A percentile compares a stretch with the other conserved stretches of the same genome.
Evolutionary conservation across 2,329 filamentous ascomycete species (phyloP).

Genomic region (Sporothrix globosa): DNA sequence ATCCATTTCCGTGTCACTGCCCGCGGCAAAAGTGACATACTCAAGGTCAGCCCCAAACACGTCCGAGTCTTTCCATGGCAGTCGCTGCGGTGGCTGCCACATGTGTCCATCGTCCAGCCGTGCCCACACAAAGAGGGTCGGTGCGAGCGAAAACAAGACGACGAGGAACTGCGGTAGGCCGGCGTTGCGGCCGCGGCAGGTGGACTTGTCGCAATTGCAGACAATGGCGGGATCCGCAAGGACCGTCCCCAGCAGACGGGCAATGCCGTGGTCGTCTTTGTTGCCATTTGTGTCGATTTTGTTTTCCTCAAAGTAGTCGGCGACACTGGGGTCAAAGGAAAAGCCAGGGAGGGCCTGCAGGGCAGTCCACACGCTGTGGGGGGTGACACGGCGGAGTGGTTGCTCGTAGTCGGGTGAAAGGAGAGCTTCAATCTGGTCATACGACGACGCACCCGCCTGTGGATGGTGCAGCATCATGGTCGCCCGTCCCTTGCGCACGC

Average conservation of each 20-base stretch:
- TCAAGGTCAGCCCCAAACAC: not conserved
- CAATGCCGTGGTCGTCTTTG: not conserved
- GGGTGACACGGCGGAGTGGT: not conserved
- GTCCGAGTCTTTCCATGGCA: not conserved
- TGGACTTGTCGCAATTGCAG: conserved; percentile 21
- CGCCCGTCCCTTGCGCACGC: not conserved
- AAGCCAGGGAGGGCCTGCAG: not conserved
- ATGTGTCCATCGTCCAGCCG: not conserved
- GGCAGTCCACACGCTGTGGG: conserved; percentile 10
- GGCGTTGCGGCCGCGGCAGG: conserved; percentile 13
- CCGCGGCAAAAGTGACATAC: not conserved
- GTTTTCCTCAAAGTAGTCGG: not conserved
- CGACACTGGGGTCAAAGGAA: not conserved
- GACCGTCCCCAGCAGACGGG: not conserved
- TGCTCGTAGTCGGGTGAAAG: not conserved
- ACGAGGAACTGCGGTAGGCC: conserved; percentile 20
- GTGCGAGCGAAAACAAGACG: not conserved
- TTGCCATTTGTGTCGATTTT: not conserved
- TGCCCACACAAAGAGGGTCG: not conserved
- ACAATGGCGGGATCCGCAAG: conserved; percentile 14
- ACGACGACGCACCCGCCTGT: not conserved
- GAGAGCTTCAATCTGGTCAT: not conserved
- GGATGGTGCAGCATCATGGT: not conserved
- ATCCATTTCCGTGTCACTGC: not conserved
- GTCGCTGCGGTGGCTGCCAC: not conserved